Evolutionary conservation across 2,329 filamentous ascomycete species (phyloP).

Genomic region (Epichloe sp.): DNA sequence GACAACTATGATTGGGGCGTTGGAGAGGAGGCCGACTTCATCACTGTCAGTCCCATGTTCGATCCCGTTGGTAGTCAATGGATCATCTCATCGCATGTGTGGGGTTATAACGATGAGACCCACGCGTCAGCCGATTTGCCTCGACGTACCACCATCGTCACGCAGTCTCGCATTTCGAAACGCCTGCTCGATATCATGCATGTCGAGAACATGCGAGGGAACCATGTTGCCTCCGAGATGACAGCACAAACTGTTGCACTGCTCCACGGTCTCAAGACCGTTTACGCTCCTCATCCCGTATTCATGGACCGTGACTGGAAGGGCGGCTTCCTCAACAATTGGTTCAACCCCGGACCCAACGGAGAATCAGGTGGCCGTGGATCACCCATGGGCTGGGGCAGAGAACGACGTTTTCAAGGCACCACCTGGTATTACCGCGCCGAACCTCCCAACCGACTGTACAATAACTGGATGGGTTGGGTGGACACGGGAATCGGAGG

Average conservation of each 20-base stretch:
- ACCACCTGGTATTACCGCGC: conserved; percentile 49
- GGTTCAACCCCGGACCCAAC: conserved; percentile 46
- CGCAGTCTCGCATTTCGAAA: conserved; percentile 60
- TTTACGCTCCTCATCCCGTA: conserved; percentile 66
- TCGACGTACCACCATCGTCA: conserved; percentile 65
- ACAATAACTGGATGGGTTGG: conserved; percentile 52
- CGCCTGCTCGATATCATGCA: conserved; percentile 65
- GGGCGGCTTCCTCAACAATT: conserved; percentile 37
- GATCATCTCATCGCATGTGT: conserved; percentile 56
- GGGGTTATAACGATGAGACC: conserved; percentile 44
- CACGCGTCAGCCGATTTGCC: conserved; percentile 45
- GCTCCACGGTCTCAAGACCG: conserved; percentile 66
- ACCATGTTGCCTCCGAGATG: conserved; percentile 73
- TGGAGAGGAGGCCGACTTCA: conserved; percentile 61
- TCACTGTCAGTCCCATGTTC: conserved; percentile 68
- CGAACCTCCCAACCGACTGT: conserved; percentile 41
- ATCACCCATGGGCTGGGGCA: conserved; percentile 46
- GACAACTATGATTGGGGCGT: conserved; percentile 66
- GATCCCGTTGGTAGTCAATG: conserved; percentile 60
- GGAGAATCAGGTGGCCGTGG: conserved; percentile 40
- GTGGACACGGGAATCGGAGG: conserved; percentile 42
- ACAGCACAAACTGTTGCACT: conserved; percentile 60
- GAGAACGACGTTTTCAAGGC: conserved; percentile 44
- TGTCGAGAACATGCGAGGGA: conserved; percentile 57
- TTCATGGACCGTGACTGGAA: conserved; percentile 67